Percentiles rank a stretch among this genome's conserved stretches.
Conservation (phyloP, 2,329 filamentous ascomycete species). For the Lecanicillium sp. region DNA sequence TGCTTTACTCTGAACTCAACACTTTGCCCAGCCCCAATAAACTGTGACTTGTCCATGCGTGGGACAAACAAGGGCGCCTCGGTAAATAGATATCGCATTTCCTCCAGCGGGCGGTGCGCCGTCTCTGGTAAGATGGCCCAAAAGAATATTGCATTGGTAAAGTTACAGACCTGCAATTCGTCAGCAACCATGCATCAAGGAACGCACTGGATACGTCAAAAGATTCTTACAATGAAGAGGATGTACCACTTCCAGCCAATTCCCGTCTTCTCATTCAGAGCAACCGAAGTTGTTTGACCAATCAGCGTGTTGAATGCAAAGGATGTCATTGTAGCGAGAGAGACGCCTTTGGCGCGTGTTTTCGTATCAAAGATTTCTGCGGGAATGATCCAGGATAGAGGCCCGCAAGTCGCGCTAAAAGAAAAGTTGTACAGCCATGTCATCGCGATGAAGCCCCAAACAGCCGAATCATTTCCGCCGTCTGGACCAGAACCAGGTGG, state of each 20-base stretch:
- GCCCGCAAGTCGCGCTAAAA: conserved; percentile 63
- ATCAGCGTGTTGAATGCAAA: conserved; percentile 76
- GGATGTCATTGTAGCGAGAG: conserved; percentile 62
- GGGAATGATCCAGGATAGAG: conserved; percentile 51
- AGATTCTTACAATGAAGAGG: conserved; percentile 26
- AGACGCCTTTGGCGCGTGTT: conserved; percentile 66
- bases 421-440: conserved; percentile 78
- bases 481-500: conserved; percentile 29
- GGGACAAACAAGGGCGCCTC: conserved; percentile 56
- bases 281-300: conserved; percentile 51
- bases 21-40: too few relatives aligned
- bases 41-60: conserved; percentile 8
- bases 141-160: conserved; percentile 41
- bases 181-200: too few relatives aligned
- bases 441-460: conserved; percentile 64
- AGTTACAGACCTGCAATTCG: conserved; percentile 46
- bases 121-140: conserved; percentile 61
- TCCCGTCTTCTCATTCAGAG: conserved; percentile 23
- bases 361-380: conserved; percentile 73
- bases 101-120: conserved; percentile 53
- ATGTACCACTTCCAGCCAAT: conserved; percentile 40
- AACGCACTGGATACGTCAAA: conserved; percentile 10
- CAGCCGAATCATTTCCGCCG: conserved; percentile 32
- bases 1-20: too few relatives aligned
- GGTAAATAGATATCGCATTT: conserved; percentile 61